A percentile compares a stretch with the other conserved stretches of the same genome.
These are phyloP conservation scores for Mortierella polycephala DNA, from an alignment of 371 early-diverging fungal species.

Conservation along the genomic window DNA sequence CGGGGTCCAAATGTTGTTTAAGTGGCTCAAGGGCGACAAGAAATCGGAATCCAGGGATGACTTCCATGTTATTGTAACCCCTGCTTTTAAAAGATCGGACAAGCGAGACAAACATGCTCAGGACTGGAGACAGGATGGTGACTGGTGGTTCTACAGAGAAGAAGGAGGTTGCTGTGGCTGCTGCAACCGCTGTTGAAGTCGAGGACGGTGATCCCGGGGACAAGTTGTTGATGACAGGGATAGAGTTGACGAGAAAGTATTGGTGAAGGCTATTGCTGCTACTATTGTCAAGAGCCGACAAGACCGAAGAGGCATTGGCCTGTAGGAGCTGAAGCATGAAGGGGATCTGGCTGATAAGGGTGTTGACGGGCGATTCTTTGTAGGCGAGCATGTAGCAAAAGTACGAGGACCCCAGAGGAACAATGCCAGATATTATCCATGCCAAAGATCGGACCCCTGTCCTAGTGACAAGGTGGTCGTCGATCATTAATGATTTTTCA, in stretches of 20 bases:
- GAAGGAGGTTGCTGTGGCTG: neutral
- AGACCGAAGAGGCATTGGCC: conserved; percentile 24
- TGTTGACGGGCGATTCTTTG: conserved; percentile 54
- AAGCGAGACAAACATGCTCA: conserved; percentile 5
- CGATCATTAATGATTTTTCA: conserved; percentile 16
- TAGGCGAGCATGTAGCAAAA: conserved; percentile 61
- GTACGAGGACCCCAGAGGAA: conserved; percentile 62
- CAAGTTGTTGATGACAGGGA: conserved; percentile 2
- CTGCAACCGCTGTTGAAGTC: neutral
- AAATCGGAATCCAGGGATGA: conserved; percentile 24
- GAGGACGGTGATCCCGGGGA: neutral
- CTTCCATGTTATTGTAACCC: conserved; percentile 9
- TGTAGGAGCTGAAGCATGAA: conserved; percentile 28
- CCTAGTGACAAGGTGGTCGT: conserved; percentile 36
- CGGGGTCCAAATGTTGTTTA: conserved; percentile 13
- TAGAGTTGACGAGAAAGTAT: neutral
- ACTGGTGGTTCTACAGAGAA: neutral
- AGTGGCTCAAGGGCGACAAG: conserved; percentile 12
- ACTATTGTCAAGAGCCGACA: neutral
- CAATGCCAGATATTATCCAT: conserved; percentile 56
- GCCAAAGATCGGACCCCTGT: conserved; percentile 47
- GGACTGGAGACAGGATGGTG: neutral
- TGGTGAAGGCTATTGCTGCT: neutral
- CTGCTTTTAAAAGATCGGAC: conserved; percentile 15
- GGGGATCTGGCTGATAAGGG: conserved; percentile 30